Evolutionary conservation across 371 early-diverging fungal species (phyloP), one percentile per base, ranked within the genome.

Genomic region (Vavraia culicis): DNA sequence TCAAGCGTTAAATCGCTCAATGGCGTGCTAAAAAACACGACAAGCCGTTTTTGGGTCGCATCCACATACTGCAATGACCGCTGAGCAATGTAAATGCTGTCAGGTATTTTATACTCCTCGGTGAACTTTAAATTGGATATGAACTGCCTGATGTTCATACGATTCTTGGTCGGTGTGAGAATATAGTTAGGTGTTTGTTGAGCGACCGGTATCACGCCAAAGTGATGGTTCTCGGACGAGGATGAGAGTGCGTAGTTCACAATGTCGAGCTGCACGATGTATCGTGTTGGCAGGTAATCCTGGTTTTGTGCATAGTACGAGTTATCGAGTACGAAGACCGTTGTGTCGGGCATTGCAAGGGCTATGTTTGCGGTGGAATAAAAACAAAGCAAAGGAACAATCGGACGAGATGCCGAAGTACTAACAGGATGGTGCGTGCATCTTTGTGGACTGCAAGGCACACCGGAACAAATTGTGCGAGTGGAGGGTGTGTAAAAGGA

Each of bases 121-220:
- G 27, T 27, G 7, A 27, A 27, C 7, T 27, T 27, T 27, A 27
- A 27, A 27, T 38, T 47, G 13, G 37, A 46, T 21, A 66, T 22
- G 43, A 60, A 66, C 9, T 39, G 41, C 5, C 39, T 33, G 31
- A 66, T 34, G 47, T 49, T 39, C 3, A 36, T 10, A 44, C 37
- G 56, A 3, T 49, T 32, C 18, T 50, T 50, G 15, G 67, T 63
- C 0, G 67, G 67, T 33, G 67, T 63, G 5, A 63, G 14, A 4
- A 63, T 54, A 22, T 54, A 31, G 48, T 63, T 60, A 4, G 40
- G 35, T 34, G 46, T 39, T 8, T 14, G 20, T 46, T 60, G 58
- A 46, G 83, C 89, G 75, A 85, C 79, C 20, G 93, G 80, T 76
- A 94, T 78, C 41, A 93, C 68, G 9, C 88, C 93, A 38, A 94